Base-by-base conservation (phyloP, 73 alveolate species). In the Paraurostyla sp. region DNA sequence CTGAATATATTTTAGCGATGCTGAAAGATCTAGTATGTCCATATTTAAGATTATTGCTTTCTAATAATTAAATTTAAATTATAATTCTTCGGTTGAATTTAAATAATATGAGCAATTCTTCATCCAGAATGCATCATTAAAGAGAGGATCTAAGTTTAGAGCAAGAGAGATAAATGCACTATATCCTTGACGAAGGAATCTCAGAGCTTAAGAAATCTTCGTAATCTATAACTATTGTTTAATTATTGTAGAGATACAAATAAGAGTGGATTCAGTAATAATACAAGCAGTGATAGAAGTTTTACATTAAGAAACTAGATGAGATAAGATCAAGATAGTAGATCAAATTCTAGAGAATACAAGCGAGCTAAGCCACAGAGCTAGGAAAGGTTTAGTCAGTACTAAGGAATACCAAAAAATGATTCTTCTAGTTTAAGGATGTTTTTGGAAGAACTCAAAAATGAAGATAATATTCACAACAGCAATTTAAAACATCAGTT, bases 1-100 rank as follows among this genome's bases (percentile, higher is more conserved):
- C 59, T 78, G 58, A 29, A 51, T 58, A 23, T 52, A 52, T 46
- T 54, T 50, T 16, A 78, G 78, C 20, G 76, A 54, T 3, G 32
- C 45, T 32, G 63, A 25, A 18, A 78, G 7, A 36, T 78, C 89
- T 0, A 52, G 58, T 9, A 78, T 54, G 89, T 78, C 89, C 89
- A 78, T 78, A 40, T 32, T 75, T 75, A 11, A 27, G 54, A 18
- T 27, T 63, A 15, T 16, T 40, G 40, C 6, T 6, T 69, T 40
- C 49, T 36, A 36, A 69, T 18, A 4, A 32, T 29, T 29, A 11
- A 22, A 29, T 36, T 36, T 36, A 62, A 62, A 62, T 32, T 36
- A 29, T 36, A 62, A 23, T 11, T 7, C 80, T 36, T 11, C 80
- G 30, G 33, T 69, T 69, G 27, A 43, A 69, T 41, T 69, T 69